A percentile compares a stretch with the other conserved stretches of the same genome.
Conservation (phyloP, 805 yeast genomes). For the Ogataea siamensis region DNA sequence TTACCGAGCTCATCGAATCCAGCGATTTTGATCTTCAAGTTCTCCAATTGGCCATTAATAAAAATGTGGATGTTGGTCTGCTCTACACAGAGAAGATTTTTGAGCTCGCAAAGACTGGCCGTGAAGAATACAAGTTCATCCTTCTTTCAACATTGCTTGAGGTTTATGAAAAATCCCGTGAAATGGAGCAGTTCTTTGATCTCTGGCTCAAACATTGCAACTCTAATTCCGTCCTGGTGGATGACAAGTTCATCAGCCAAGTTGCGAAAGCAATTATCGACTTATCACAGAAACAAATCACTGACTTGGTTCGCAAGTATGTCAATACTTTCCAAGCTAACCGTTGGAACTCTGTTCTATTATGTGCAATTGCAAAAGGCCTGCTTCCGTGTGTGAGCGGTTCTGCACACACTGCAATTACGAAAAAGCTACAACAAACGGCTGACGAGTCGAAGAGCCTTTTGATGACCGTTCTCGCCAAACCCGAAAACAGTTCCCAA, state of each 20-base stretch:
- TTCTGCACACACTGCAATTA: conserved; percentile 29
- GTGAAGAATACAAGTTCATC: neutral
- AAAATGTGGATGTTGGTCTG: conserved; percentile 61
- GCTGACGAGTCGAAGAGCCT: conserved; percentile 16
- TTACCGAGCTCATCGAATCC: conserved; percentile 39
- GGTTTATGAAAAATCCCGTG: conserved; percentile 58
- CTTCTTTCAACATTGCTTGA: conserved; percentile 24
- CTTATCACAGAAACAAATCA: conserved; percentile 49
- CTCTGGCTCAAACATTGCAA: conserved; percentile 38
- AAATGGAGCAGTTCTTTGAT: conserved; percentile 46
- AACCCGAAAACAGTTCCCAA: conserved; percentile 10
- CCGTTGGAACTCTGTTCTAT: conserved; percentile 17
- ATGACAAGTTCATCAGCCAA: conserved; percentile 33
- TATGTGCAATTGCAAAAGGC: conserved; percentile 40
- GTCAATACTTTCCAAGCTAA: conserved; percentile 12
- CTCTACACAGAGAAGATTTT: conserved; percentile 39
- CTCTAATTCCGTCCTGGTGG: conserved; percentile 18
- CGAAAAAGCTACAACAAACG: conserved; percentile 8
- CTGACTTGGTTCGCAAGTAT: conserved; percentile 25
- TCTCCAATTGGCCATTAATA: conserved; percentile 44
- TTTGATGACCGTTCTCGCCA: conserved; percentile 26
- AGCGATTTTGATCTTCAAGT: conserved; percentile 39
- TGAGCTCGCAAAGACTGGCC: conserved; percentile 3
- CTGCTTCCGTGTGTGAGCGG: conserved; percentile 34
- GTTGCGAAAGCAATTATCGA: conserved; percentile 42